Evolutionary conservation across 2,329 filamentous ascomycete species (phyloP).

Genomic region (Cladorrhinum sp.): DNA sequence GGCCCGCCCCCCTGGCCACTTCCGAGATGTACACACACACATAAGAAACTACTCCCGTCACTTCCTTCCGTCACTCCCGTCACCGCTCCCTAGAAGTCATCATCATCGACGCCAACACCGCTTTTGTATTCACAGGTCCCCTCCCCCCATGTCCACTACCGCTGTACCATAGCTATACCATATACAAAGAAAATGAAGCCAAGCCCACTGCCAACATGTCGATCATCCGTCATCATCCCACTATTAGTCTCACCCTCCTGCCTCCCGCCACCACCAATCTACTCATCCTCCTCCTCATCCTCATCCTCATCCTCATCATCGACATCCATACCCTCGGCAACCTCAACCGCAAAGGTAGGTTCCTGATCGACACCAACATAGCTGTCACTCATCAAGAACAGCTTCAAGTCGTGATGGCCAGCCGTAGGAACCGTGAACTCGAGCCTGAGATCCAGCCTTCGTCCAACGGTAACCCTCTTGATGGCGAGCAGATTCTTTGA

Average conservation of each 20-base stretch:
- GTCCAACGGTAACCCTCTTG: constrained; percentile 86
- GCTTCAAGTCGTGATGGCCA: constrained; percentile 81
- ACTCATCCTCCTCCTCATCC: constrained; percentile 45
- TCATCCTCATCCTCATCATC: constrained; percentile 83
- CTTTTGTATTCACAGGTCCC: constrained; percentile 14
- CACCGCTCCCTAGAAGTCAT: background rate
- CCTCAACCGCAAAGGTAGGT: constrained; percentile 79
- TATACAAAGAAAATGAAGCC: constrained; percentile 4
- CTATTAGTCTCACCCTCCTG: background rate
- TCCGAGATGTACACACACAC: background rate
- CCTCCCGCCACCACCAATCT: background rate
- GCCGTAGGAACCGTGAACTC: constrained; percentile 85
- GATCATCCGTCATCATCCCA: constrained; percentile 1
- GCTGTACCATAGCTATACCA: constrained; percentile 8
- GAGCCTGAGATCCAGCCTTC: constrained; percentile 72
- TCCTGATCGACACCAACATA: constrained; percentile 98
- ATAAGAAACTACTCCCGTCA: background rate
- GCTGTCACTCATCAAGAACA: constrained; percentile 95
- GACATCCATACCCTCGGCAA: constrained; percentile 91
- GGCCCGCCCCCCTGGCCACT: background rate
- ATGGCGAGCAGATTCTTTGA: constrained; percentile 86
- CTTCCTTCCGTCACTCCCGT: background rate
- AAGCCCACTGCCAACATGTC: background rate
- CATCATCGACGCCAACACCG: background rate
- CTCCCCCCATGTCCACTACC: constrained; percentile 11